Percentiles rank a stretch among this genome's conserved stretches.
phyloP scores from a whole-genome alignment of 139 green algal species.

The Edaphochlamys debaryana region DNA sequence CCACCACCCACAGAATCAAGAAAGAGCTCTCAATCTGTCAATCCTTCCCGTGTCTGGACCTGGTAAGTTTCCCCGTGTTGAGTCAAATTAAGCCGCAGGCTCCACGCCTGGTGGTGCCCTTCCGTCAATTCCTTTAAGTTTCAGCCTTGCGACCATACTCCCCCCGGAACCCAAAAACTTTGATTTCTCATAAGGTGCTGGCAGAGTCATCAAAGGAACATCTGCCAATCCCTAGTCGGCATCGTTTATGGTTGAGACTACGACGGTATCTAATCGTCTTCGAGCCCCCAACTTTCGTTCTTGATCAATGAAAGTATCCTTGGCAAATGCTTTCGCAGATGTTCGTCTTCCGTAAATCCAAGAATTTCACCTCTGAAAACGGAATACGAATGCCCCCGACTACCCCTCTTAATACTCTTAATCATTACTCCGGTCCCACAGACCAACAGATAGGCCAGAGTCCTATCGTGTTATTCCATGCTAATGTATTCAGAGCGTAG shows the following conservation, averaged over 20 bases:
- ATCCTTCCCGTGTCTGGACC: slow-evolving; percentile 96
- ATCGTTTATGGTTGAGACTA: slow-evolving; percentile 99
- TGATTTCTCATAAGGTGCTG: slow-evolving; percentile 99
- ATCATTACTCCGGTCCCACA: slow-evolving; percentile 99
- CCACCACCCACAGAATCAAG: slow-evolving; percentile 92
- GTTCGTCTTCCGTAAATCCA: slow-evolving; percentile 99
- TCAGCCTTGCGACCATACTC: slow-evolving; percentile 63
- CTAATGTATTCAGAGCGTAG: slow-evolving; percentile 97
- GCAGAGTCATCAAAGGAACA: slow-evolving; percentile 96
- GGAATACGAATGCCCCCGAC: slow-evolving; percentile 99
- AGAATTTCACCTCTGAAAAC: slow-evolving; percentile 99
- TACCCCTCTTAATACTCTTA: slow-evolving; percentile 99
- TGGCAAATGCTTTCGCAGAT: slow-evolving; percentile 99
- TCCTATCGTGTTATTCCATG: slow-evolving; percentile 99
- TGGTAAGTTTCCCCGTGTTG: slow-evolving; percentile 96
- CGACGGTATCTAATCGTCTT: slow-evolving; percentile 99
- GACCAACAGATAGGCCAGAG: slow-evolving; percentile 97
- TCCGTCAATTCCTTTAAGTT: slow-evolving; percentile 97
- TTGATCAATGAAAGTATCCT: slow-evolving; percentile 99
- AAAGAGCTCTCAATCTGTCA: slow-evolving; percentile 97
- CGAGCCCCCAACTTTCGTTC: slow-evolving; percentile 99
- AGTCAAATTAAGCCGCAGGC: slow-evolving; percentile 97
- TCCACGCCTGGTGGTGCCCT: slow-evolving; percentile 95
- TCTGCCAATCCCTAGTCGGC: slow-evolving; percentile 96
- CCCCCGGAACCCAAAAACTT: slow-evolving; percentile 86